Conservation (phyloP, 306 rosid species). For the Fragaria nilgerrensis region DNA sequence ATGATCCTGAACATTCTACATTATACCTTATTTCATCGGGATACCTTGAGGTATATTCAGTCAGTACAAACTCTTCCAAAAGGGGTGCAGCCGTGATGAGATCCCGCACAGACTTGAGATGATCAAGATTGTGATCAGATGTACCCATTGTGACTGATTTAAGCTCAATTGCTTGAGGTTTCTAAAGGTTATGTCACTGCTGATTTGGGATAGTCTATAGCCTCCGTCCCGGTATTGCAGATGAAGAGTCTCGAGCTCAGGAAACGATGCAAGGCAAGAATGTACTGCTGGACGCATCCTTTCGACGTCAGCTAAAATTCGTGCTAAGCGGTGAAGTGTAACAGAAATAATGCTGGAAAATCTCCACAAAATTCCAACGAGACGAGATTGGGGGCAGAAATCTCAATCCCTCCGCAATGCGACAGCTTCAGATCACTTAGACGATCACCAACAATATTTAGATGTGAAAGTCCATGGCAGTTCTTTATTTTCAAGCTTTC, state of each 20-base stretch:
- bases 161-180: neutral
- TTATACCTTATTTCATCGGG: neutral
- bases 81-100: neutral
- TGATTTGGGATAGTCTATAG: neutral
- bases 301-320: neutral
- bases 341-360: neutral
- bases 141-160: too few species aligned
- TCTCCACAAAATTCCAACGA: neutral
- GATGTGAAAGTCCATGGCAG: neutral
- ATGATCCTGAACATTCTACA: neutral
- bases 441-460: neutral
- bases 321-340: neutral
- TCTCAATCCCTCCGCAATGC: neutral
- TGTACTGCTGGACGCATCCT: neutral
- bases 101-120: neutral
- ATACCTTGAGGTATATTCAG: fast-evolving
- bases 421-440: neutral
- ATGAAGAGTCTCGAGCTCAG: neutral
- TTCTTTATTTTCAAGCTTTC: neutral
- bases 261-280: neutral
- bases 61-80: neutral
- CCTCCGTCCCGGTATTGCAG: too few species aligned
- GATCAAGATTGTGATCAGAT: neutral
- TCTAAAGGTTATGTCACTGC: neutral
- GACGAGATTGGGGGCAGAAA: neutral